A percentile compares a stretch with the other conserved stretches of the same genome.
These are phyloP conservation scores for Trametes sanguinea DNA, from an alignment of 768 basidiomycete genomes.

Conservation along the genomic window DNA sequence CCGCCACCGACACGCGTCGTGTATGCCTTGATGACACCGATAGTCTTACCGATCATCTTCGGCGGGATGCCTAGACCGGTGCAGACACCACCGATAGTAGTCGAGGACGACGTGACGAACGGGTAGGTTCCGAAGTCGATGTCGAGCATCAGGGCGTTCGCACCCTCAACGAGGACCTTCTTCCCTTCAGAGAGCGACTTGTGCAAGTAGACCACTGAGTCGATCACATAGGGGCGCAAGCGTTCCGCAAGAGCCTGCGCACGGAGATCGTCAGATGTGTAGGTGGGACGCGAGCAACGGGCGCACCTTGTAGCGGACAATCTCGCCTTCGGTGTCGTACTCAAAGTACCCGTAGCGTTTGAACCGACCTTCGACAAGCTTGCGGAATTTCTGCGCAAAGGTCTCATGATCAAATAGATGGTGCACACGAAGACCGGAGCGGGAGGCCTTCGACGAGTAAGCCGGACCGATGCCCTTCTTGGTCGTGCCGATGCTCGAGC, in stretches of 20 bases:
- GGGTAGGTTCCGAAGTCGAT: slow-evolving; percentile 98
- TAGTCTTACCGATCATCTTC: slow-evolving; percentile 77
- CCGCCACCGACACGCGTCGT: slow-evolving; percentile 99
- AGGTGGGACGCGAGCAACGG: not conserved
- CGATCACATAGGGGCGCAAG: slow-evolving; percentile 84
- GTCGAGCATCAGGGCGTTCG: slow-evolving; percentile 98
- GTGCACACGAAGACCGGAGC: slow-evolving; percentile 94
- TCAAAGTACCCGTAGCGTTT: slow-evolving; percentile 98
- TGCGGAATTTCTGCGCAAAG: slow-evolving; percentile 92
- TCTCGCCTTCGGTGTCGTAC: slow-evolving; percentile 98
- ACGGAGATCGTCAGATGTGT: not conserved
- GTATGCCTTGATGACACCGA: slow-evolving; percentile 97
- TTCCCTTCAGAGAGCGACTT: slow-evolving; percentile 74
- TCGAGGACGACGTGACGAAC: slow-evolving; percentile 93
- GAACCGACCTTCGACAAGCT: slow-evolving; percentile 93
- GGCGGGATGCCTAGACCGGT: slow-evolving; percentile 98
- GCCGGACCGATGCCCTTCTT: slow-evolving; percentile 98
- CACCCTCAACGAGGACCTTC: slow-evolving; percentile 90
- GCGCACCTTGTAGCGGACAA: slow-evolving; percentile 82
- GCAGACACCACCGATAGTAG: slow-evolving; percentile 92
- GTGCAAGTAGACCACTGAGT: slow-evolving; percentile 87
- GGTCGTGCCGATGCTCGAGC: slow-evolving; percentile 94
- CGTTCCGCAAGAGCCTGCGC: slow-evolving; percentile 79
- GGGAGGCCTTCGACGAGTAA: slow-evolving; percentile 95
- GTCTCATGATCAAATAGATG: slow-evolving; percentile 87